Evolutionary conservation across 148 eudicot genomes (phyloP).

Genomic region (Beta vulgaris): DNA sequence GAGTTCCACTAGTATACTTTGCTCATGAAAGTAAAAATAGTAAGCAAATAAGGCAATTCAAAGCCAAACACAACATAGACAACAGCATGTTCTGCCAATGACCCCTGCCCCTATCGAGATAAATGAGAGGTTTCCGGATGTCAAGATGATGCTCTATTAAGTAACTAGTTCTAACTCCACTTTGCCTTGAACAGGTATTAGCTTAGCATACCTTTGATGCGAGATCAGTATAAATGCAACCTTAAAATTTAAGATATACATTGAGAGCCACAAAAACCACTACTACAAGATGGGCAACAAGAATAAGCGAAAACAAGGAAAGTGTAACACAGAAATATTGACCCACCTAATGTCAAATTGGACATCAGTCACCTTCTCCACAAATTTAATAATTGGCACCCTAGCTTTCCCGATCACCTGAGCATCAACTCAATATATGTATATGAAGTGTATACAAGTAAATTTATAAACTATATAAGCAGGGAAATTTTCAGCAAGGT

Average conservation of each 20-base stretch:
- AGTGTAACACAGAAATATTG: conserved; percentile 2
- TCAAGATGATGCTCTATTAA: neutral
- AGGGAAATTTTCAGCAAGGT: neutral
- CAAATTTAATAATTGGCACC: conserved; percentile 90
- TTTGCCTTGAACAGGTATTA: neutral
- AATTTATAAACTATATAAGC: neutral
- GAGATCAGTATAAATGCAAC: neutral
- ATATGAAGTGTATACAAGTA: neutral
- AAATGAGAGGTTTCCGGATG: no score
- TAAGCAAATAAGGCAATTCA: no score
- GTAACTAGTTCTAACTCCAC: neutral
- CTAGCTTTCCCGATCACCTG: conserved; percentile 96
- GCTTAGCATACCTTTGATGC: neutral
- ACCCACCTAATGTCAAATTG: conserved; percentile 79
- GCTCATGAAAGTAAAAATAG: no score
- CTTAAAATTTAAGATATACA: neutral
- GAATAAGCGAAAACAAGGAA: neutral
- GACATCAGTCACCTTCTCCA: conserved; percentile 80
- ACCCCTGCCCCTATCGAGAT: no score
- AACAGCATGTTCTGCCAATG: neutral
- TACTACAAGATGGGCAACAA: no score
- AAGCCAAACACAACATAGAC: neutral
- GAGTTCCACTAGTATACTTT: no score
- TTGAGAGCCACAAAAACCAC: neutral
- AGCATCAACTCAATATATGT: conserved; percentile 10